A percentile compares a stretch with the other conserved stretches of the same genome.
phyloP scores from a whole-genome alignment of 257 asterid genomes.

The Prunella vulgaris region DNA sequence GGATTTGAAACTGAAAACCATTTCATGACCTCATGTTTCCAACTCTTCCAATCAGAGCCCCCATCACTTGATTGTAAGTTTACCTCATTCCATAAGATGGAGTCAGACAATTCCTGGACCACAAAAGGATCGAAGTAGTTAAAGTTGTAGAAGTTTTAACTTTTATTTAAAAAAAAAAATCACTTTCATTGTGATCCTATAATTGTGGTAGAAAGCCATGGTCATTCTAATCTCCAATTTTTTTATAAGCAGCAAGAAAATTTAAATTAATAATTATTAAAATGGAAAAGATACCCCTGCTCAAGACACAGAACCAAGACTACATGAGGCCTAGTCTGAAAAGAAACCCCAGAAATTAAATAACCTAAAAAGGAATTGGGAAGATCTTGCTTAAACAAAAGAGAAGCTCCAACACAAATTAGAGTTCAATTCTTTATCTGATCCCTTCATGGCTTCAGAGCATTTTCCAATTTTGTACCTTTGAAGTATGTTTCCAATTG shows the following conservation, averaged over 20 bases:
- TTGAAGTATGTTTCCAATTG: background rate
- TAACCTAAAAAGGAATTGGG: no score
- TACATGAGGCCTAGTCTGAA: no score
- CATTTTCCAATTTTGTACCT: background rate
- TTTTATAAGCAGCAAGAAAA: background rate
- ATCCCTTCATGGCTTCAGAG: background rate
- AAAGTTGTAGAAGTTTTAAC: conserved; percentile 11
- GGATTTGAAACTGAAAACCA: conserved; percentile 80
- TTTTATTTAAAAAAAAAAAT: no score
- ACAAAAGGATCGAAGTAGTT: conserved; percentile 7
- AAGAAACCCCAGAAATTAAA: no score
- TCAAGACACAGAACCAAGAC: no score
- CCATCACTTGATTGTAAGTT: conserved; percentile 48
- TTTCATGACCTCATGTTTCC: conserved; percentile 92
- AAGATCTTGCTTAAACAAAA: no score
- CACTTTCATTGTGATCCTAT: conserved; percentile 7
- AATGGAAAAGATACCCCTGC: background rate
- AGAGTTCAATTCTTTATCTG: no score
- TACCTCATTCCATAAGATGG: conserved; percentile 81
- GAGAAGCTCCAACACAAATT: no score
- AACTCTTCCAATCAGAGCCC: conserved; percentile 72
- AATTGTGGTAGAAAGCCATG: background rate
- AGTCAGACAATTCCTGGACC: conserved; percentile 68
- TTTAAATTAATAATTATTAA: background rate
- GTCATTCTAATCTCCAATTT: background rate